phyloP scores from a whole-genome alignment of 2,329 filamentous ascomycete genomes.

The Trichoderma semiorbis region DNA sequence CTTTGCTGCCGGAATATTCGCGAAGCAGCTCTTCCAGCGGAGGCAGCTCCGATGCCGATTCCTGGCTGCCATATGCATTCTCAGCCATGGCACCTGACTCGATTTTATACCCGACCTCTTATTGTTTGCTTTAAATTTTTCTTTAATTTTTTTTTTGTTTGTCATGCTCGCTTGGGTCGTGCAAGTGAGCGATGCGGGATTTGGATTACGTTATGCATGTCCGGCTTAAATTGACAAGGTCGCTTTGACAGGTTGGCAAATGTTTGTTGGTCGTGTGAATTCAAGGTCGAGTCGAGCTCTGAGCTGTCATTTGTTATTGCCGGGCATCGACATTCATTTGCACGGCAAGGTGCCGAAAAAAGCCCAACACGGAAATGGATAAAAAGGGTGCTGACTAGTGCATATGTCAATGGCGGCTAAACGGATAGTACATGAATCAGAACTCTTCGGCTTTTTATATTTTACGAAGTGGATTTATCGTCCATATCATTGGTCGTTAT shows the following conservation, averaged over 20 bases:
- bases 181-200: background rate
- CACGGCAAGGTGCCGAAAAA: background rate
- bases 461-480: background rate
- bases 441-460: background rate
- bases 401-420: background rate
- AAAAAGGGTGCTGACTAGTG: background rate
- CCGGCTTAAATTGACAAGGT: background rate
- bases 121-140: background rate
- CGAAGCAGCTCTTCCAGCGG: background rate
- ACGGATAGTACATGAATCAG: background rate
- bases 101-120: background rate
- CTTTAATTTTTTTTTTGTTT: background rate
- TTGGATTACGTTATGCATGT: background rate
- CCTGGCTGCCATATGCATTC: background rate
- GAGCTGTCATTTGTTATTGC: background rate
- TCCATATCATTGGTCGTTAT: background rate
- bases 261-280: background rate
- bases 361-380: background rate
- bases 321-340: background rate
- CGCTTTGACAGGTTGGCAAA: background rate
- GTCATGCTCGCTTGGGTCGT: background rate
- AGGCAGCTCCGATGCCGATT: background rate
- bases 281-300: background rate
- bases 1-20: background rate
- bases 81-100: background rate